phyloP scores from a whole-genome alignment of 768 basidiomycete genomes.

The Pisolithus sp. region DNA sequence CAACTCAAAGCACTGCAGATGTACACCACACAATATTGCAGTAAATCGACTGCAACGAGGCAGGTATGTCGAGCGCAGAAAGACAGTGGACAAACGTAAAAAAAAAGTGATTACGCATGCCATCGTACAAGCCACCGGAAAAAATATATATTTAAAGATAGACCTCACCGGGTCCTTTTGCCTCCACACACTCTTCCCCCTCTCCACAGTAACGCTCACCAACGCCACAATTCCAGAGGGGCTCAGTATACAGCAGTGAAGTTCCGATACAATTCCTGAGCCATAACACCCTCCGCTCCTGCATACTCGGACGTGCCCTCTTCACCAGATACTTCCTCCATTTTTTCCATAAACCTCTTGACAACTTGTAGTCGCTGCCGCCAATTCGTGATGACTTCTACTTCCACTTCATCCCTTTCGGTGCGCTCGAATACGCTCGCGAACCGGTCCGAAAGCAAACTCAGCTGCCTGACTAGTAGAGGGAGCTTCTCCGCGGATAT shows the following conservation, averaged over 20 bases:
- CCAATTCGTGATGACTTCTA: conserved; percentile 90
- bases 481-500: conserved; percentile 86
- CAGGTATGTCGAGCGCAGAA: too few relatives aligned
- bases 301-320: conserved; percentile 15
- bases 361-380: conserved; percentile 73
- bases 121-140: too few relatives aligned
- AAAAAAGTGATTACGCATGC: too few relatives aligned
- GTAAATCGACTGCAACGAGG: too few relatives aligned
- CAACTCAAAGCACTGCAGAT: too few relatives aligned
- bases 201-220: too few relatives aligned
- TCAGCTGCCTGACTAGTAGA: conserved; percentile 81
- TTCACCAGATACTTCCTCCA: conserved; percentile 13
- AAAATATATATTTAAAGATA: too few relatives aligned
- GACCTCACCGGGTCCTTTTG: too few relatives aligned
- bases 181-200: too few relatives aligned
- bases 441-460: conserved; percentile 85
- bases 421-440: conserved; percentile 77
- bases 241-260: conserved; percentile 48
- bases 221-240: too few relatives aligned
- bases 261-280: conserved; percentile 48
- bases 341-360: conserved; percentile 46
- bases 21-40: too few relatives aligned
- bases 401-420: conserved; percentile 56
- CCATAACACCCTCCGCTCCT: conserved; percentile 40
- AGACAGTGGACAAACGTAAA: too few relatives aligned